A percentile compares a stretch with the other conserved stretches of the same genome.
Evolutionary conservation across 352 stramenopile species (phyloP).

Genomic region (Pythium sukuiense): DNA sequence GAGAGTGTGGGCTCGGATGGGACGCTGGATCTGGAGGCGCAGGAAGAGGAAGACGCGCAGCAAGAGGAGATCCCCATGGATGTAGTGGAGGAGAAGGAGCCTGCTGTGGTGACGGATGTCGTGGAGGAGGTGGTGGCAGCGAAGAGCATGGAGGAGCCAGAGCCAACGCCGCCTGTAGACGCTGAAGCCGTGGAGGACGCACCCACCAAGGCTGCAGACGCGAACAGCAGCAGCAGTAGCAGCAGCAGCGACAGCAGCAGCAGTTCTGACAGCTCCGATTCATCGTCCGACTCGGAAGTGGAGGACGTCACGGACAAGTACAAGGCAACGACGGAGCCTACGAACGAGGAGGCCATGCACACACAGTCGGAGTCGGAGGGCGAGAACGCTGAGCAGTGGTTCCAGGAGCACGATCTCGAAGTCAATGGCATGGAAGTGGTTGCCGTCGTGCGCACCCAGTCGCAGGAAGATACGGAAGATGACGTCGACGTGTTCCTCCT

Average conservation of each 20-base stretch:
- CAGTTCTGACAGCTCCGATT: slow-evolving; percentile 19
- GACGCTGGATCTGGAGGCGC: slow-evolving; percentile 14
- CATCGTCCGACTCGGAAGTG: slow-evolving; percentile 26
- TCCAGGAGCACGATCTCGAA: slow-evolving; percentile 19
- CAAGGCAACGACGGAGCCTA: not conserved
- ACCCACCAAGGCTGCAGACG: slow-evolving; percentile 24
- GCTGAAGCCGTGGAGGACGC: slow-evolving; percentile 5
- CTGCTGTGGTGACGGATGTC: not conserved
- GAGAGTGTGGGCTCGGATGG: slow-evolving; percentile 15
- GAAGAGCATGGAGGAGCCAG: not conserved
- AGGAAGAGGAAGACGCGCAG: not conserved
- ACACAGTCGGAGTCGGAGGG: slow-evolving; percentile 14
- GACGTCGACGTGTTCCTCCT: slow-evolving; percentile 28
- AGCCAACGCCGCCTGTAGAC: not conserved
- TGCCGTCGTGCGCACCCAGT: not conserved
- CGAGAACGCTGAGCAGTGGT: slow-evolving; percentile 30
- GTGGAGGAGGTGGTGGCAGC: not conserved
- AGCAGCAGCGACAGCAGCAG: slow-evolving; percentile 29
- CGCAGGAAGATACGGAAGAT: slow-evolving; percentile 9
- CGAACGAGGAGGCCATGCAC: not conserved
- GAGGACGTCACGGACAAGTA: slow-evolving; percentile 27
- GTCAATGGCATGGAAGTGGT: slow-evolving; percentile 22
- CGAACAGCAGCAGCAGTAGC: slow-evolving; percentile 25
- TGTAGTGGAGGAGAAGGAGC: not conserved
- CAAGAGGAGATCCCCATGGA: not conserved